Evolutionary conservation across 2,329 filamentous ascomycete species (phyloP).

Genomic region (Neoarthrinium moseri): DNA sequence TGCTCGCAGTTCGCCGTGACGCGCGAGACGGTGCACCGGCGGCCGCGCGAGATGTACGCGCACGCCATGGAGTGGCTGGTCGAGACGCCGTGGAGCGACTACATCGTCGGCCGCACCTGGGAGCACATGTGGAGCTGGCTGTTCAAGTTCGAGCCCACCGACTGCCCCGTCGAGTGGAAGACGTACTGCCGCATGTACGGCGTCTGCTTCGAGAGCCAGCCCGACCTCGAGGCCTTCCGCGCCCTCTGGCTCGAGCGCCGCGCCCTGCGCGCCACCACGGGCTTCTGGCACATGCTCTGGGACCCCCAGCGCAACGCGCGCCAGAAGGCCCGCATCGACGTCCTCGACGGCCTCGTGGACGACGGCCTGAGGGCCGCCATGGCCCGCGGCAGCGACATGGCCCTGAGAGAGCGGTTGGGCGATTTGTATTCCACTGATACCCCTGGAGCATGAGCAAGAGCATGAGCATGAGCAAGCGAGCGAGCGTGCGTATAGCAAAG

Average conservation of each 20-base stretch:
- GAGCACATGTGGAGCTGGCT: conserved; percentile 33
- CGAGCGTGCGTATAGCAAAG: too few relatives aligned
- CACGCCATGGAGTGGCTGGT: conserved; percentile 28
- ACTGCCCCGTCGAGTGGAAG: conserved; percentile 41
- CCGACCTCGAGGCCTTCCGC: conserved; percentile 12
- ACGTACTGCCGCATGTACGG: conserved; percentile 31
- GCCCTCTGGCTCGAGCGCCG: conserved; percentile 19
- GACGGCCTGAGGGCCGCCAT: conserved; percentile 1
- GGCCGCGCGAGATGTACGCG: conserved; percentile 27
- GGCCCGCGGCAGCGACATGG: neutral
- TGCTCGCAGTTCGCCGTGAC: conserved; percentile 35
- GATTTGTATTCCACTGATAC: conserved; percentile 1
- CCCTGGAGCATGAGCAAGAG: too few relatives aligned
- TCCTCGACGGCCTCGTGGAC: conserved; percentile 19
- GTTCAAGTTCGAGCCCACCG: conserved; percentile 31
- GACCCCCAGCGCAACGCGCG: conserved; percentile 16
- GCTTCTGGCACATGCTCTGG: conserved; percentile 17
- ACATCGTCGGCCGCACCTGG: conserved; percentile 31
- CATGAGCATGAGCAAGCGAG: too few relatives aligned
- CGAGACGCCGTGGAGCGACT: conserved; percentile 25
- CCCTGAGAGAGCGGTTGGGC: conserved; percentile 4
- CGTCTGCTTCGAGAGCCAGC: conserved; percentile 27
- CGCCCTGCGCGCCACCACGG: conserved; percentile 14
- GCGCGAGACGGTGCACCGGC: conserved; percentile 24
- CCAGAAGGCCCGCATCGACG: conserved; percentile 17